Evolutionary conservation across 805 yeast genomes (phyloP).

Genomic region (Yamadazyma kitorensis): DNA sequence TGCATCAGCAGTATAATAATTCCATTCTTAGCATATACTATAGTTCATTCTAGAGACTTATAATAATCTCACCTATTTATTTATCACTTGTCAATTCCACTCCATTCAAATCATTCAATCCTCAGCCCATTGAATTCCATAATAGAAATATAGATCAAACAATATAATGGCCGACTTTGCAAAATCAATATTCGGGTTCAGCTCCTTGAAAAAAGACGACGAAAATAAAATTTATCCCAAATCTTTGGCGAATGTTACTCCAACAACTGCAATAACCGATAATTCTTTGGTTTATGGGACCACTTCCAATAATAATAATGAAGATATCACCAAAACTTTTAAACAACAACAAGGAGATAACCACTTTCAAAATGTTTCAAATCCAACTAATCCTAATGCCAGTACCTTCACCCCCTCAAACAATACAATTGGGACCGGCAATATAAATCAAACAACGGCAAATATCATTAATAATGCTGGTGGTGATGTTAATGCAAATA

Average conservation of each 20-base stretch:
- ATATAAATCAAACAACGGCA: background rate
- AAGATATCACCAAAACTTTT: constrained; percentile 8
- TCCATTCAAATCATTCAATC: no score
- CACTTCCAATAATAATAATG: constrained; percentile 18
- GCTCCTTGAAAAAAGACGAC: constrained; percentile 29
- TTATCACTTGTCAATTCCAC: no score
- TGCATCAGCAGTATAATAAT: no score
- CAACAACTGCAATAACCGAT: constrained; percentile 67
- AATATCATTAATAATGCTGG: background rate
- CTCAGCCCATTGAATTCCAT: no score
- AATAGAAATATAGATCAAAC: no score
- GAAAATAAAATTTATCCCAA: constrained; percentile 24
- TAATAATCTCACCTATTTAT: no score
- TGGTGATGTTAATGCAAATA: constrained; percentile 1
- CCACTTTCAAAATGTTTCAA: background rate
- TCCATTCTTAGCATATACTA: no score
- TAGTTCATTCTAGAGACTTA: no score
- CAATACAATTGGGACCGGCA: background rate
- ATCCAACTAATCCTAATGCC: background rate
- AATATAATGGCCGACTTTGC: constrained; percentile 42
- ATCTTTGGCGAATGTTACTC: constrained; percentile 35
- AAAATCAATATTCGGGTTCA: constrained; percentile 42
- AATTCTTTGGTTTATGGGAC: constrained; percentile 69
- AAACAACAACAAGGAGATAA: constrained; percentile 6
- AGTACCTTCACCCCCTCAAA: no score